Conservation (phyloP, 1,284 basidiomycete genomes). For the Agroathelia rolfsii region DNA sequence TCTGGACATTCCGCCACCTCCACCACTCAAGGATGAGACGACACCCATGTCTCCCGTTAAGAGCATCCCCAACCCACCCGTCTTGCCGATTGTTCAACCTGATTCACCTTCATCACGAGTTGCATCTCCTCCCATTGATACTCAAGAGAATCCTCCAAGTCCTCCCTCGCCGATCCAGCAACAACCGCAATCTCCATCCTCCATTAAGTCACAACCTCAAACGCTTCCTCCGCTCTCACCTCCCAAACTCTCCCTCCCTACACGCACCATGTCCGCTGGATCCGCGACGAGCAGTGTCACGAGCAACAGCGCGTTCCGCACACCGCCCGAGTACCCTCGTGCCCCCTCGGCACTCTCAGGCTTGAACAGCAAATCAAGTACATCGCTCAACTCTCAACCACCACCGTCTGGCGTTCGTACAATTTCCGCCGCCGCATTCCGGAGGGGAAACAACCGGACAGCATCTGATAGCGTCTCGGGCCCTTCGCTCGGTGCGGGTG, state of each 20-base stretch:
- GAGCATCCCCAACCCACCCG: too few relatives aligned
- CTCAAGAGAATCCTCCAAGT: conserved; percentile 1
- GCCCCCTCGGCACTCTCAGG: conserved; percentile 20
- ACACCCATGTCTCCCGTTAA: not conserved
- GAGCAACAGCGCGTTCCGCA: conserved; percentile 22
- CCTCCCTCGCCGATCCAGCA: conserved; percentile 4
- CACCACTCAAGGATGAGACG: conserved; percentile 12
- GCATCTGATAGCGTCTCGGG: conserved; percentile 13
- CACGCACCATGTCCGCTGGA: conserved; percentile 14
- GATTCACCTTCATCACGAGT: too few relatives aligned
- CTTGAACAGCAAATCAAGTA: conserved; percentile 22
- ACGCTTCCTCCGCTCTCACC: conserved; percentile 6
- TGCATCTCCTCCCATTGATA: conserved; percentile 7
- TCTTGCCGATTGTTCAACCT: too few relatives aligned
- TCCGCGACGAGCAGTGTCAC: conserved; percentile 24
- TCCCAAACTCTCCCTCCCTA: conserved; percentile 10
- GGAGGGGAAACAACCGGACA: conserved; percentile 36
- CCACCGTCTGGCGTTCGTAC: conserved; percentile 34
- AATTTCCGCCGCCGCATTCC: conserved; percentile 69
- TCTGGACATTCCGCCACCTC: conserved; percentile 1
- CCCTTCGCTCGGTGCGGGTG: too few relatives aligned
- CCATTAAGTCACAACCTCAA: conserved; percentile 9
- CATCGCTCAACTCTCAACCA: conserved; percentile 20
- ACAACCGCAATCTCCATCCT: too few relatives aligned
- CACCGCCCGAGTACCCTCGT: conserved; percentile 27